Conservation (phyloP, 192 early-diverging fungal genomes). For the Podila epigama region DNA sequence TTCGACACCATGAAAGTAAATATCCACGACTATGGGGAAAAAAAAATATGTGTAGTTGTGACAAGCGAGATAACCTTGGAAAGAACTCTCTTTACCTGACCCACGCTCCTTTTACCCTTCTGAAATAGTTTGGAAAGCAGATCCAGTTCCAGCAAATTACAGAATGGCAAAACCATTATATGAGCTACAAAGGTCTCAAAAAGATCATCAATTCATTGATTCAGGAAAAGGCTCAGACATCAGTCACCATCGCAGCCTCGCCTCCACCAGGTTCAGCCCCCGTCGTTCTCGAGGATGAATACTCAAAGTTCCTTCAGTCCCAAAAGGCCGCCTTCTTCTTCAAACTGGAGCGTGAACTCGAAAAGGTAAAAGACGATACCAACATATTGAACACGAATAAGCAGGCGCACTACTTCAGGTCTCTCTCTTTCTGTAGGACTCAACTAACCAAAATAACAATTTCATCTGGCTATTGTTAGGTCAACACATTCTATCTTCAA, state of each 20-base stretch:
- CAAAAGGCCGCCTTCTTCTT: slow-evolving; percentile 98
- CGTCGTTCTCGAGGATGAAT: slow-evolving; percentile 54
- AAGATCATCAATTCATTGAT: slow-evolving; percentile 89
- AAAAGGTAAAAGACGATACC: too few relatives aligned
- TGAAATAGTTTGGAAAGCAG: slow-evolving; percentile 98
- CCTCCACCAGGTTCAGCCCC: slow-evolving; percentile 49
- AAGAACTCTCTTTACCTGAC: too few relatives aligned
- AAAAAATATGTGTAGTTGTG: too few relatives aligned
- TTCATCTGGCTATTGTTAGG: slow-evolving; percentile 51
- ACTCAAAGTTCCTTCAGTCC: slow-evolving; percentile 69
- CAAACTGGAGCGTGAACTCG: slow-evolving; percentile 96
- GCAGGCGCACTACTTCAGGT: too few relatives aligned
- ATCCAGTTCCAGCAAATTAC: slow-evolving; percentile 90
- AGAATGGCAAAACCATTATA: slow-evolving; percentile 94
- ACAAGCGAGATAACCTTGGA: too few relatives aligned
- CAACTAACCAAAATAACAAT: neutral
- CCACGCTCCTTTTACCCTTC: too few relatives aligned
- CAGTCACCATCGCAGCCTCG: slow-evolving; percentile 50
- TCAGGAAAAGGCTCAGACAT: slow-evolving; percentile 56
- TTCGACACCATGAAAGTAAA: too few relatives aligned
- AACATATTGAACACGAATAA: too few relatives aligned
- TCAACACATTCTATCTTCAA: slow-evolving; percentile 96
- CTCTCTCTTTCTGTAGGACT: slow-evolving; percentile 18
- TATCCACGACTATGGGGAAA: too few relatives aligned
- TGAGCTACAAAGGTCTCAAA: slow-evolving; percentile 98